A percentile compares a stretch with the other conserved stretches of the same genome.
Conservation (phyloP, 2,329 filamentous ascomycete species). For the Diaporthe capsici region DNA sequence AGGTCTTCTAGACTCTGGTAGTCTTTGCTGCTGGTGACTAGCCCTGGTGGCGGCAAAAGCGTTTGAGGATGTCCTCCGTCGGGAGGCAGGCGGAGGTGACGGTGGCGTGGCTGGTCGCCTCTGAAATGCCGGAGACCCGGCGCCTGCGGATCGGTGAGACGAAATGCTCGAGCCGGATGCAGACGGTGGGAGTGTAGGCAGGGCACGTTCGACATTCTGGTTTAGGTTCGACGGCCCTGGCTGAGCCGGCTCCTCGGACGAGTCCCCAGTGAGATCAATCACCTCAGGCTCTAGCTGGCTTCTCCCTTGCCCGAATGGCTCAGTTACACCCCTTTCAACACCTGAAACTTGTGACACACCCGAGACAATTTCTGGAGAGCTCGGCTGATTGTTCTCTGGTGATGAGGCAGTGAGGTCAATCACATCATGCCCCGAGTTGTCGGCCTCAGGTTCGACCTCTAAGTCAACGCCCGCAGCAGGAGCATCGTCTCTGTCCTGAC, state of each 20-base stretch:
- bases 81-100: constrained; percentile 38
- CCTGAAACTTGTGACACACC: neutral
- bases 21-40: constrained; percentile 25
- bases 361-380: neutral
- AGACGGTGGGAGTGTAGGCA: constrained; percentile 32
- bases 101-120: constrained; percentile 40
- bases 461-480: constrained; percentile 9
- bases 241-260: constrained; percentile 9
- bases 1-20: constrained; percentile 36
- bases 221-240: constrained; percentile 21
- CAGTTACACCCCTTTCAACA: neutral
- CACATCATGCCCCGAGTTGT: constrained; percentile 15
- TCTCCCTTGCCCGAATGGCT: neutral
- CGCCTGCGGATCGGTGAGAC: constrained; percentile 14
- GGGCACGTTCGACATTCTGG: constrained; percentile 37
- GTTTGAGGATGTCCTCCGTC: constrained; percentile 40
- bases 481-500: neutral
- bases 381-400: neutral
- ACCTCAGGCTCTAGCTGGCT: constrained; percentile 30
- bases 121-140: constrained; percentile 31
- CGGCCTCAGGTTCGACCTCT: constrained; percentile 6
- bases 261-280: constrained; percentile 40
- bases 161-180: constrained; percentile 10
- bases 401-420: constrained; percentile 37
- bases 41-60: constrained; percentile 15